Base-by-base conservation (phyloP, 805 yeast genomes). In the Metschnikowia borealis region DNA sequence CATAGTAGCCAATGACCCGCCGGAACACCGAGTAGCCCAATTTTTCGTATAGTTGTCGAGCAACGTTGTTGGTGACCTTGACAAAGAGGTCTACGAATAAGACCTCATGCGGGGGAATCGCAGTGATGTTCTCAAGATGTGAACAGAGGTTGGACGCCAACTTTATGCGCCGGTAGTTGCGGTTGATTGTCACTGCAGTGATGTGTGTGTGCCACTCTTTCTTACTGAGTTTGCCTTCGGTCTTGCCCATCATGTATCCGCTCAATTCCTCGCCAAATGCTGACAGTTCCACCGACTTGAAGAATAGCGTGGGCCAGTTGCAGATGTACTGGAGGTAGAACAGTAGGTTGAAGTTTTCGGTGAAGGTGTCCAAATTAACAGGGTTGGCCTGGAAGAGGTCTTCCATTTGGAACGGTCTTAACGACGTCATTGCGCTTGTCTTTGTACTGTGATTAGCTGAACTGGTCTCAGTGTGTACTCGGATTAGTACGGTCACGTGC, bases 181-280 rank as follows among this genome's bases (percentile, higher is more conserved):
- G 84, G 52, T 86, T 85, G 1, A 94, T 86, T 0, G 98, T 90
- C 3, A 94, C 96, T 0, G 99, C 98, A 0, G 98, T 89, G 45
- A 94, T 90, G 66, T 94, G 99, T 1, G 96, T 82, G 63, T 94
- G 99, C 96, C 97, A 92, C 52, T 90, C 94, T 43, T 77, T 81
- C 5, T 78, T 81, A 35, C 74, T 53, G 36, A 73, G 49, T 45
- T 69, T 74, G 0, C 99, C 99, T 65, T 94, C 99, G 0, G 96
- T 84, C 66, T 94, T 94, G n/a, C 95, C 98, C 82, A 94, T 82
- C 96, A 94, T 85, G 63, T 87, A 86, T 0, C 91, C 92, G 33
- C 87, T 74, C 29, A 73, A 69, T 40, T 45, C 52, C 8, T 40
- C 49, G 3, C 46, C 46, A 18, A 18, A 44, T 6, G 23, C 40